These are phyloP conservation scores for Berberis vulgaris DNA, from an alignment of 164 flowering plant species.

Conservation along the genomic window DNA sequence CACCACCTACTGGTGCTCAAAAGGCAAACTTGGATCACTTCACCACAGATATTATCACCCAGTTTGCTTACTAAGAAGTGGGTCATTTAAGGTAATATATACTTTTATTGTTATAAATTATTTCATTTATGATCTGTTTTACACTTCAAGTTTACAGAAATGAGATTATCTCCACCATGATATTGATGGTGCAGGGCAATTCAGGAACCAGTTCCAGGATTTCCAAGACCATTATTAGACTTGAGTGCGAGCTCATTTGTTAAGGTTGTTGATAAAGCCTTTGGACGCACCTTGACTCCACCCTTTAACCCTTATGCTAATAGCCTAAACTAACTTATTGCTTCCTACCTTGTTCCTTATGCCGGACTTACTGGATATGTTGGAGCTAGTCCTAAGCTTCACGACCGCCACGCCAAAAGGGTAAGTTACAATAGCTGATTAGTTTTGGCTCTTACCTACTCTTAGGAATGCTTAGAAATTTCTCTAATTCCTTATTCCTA, in stretches of 20 bases:
- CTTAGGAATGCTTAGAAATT: too few relatives aligned
- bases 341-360: constrained; percentile 67
- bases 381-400: constrained; percentile 46
- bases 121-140: background rate
- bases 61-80: constrained; percentile 72
- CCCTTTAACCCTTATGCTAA: constrained; percentile 73
- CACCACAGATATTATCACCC: constrained; percentile 35
- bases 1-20: constrained; percentile 50
- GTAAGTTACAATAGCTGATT: constrained; percentile 9
- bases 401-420: constrained; percentile 18
- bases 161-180: background rate
- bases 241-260: constrained; percentile 45
- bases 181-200: constrained; percentile 36
- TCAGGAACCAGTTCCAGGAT: constrained; percentile 36
- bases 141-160: background rate
- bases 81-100: constrained; percentile 58
- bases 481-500: too few relatives aligned
- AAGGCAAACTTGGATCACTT: constrained; percentile 42
- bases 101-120: background rate
- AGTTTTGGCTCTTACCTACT: too few relatives aligned
- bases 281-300: constrained; percentile 39
- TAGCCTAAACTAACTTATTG: constrained; percentile 51
- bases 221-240: constrained; percentile 67
- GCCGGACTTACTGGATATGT: constrained; percentile 90
- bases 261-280: constrained; percentile 39